These are phyloP conservation scores for Dipodascus geniculatus DNA, from an alignment of 805 yeast genomes.

Conservation along the genomic window DNA sequence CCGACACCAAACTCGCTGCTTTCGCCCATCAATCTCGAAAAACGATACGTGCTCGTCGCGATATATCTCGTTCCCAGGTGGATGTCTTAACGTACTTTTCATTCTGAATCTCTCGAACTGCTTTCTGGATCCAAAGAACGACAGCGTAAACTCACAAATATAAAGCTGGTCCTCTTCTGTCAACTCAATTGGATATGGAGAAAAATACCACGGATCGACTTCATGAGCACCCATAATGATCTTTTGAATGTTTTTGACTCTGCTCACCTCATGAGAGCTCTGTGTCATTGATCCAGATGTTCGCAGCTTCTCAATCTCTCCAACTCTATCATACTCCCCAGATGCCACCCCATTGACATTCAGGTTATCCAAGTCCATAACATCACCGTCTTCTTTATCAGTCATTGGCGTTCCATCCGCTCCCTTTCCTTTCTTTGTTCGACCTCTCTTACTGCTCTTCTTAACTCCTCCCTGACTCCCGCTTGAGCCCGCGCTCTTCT, in stretches of 20 bases:
- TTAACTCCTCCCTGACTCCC: constrained; percentile 24
- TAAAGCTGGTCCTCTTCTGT: constrained; percentile 86
- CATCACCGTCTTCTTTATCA: constrained; percentile 35
- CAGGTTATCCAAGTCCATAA: constrained; percentile 73
- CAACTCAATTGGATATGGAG: constrained; percentile 91
- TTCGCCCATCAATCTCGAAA: constrained; percentile 94
- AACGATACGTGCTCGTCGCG: constrained; percentile 87
- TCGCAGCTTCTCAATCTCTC: constrained; percentile 82
- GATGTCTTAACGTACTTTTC: constrained; percentile 84
- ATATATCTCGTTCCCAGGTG: constrained; percentile 97
- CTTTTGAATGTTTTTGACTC: constrained; percentile 71
- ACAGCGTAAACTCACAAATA: constrained; percentile 82
- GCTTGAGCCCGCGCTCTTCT: constrained; percentile 34
- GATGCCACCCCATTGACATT: constrained; percentile 71
- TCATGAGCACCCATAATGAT: constrained; percentile 81
- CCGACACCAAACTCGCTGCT: constrained; percentile 95
- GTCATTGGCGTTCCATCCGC: constrained; percentile 11
- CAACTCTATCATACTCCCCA: constrained; percentile 73
- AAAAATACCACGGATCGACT: constrained; percentile 98
- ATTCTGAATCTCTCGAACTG: constrained; percentile 87
- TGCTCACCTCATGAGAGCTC: constrained; percentile 70
- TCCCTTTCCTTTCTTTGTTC: constrained; percentile 8
- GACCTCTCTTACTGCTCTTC: constrained; percentile 26
- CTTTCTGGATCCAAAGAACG: constrained; percentile 77
- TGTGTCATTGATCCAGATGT: constrained; percentile 98